These are phyloP conservation scores for Exophiala sp. DNA, from an alignment of 2,329 filamentous ascomycete genomes.

Conservation along the genomic window DNA sequence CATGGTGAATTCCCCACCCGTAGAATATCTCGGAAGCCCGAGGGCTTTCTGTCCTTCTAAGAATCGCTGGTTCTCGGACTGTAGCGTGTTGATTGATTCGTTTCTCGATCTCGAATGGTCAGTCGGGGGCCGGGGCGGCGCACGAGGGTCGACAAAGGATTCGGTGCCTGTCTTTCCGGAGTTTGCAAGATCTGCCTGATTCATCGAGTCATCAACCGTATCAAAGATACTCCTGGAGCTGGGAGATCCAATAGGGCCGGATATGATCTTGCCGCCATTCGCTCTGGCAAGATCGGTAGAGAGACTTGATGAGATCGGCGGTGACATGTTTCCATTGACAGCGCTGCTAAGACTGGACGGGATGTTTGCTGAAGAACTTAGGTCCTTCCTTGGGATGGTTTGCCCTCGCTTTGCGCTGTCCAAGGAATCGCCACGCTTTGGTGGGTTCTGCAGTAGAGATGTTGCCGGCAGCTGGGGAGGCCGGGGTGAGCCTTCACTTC, in stretches of 20 bases:
- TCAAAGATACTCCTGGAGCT: conserved; percentile 39
- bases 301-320: conserved; percentile 3
- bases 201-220: conserved; percentile 30
- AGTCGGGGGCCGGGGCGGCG: conserved; percentile 50
- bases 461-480: conserved; percentile 32
- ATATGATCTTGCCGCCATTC: conserved; percentile 41
- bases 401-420: conserved; percentile 33
- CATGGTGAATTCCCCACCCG: conserved; percentile 82
- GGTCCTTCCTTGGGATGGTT: conserved; percentile 60
- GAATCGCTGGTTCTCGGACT: conserved; percentile 35
- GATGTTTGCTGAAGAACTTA: conserved; percentile 34
- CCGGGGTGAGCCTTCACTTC: conserved; percentile 38
- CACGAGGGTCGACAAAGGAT: conserved; percentile 54
- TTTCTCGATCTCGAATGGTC: conserved; percentile 39
- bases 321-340: conserved; percentile 25
- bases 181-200: conserved; percentile 15
- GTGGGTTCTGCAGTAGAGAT: conserved; percentile 36
- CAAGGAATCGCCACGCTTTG: conserved; percentile 57
- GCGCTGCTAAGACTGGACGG: conserved; percentile 36
- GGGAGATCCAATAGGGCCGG: conserved; percentile 40
- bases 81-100: conserved; percentile 44
- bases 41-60: conserved; percentile 53
- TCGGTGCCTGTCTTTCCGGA: conserved; percentile 42
- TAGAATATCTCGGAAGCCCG: conserved; percentile 65
- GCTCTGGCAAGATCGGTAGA: conserved; percentile 29